Evolutionary conservation across 768 basidiomycete genomes (phyloP), one percentile per base, ranked within the genome.

Genomic region (Gelatoporia subvermispora): DNA sequence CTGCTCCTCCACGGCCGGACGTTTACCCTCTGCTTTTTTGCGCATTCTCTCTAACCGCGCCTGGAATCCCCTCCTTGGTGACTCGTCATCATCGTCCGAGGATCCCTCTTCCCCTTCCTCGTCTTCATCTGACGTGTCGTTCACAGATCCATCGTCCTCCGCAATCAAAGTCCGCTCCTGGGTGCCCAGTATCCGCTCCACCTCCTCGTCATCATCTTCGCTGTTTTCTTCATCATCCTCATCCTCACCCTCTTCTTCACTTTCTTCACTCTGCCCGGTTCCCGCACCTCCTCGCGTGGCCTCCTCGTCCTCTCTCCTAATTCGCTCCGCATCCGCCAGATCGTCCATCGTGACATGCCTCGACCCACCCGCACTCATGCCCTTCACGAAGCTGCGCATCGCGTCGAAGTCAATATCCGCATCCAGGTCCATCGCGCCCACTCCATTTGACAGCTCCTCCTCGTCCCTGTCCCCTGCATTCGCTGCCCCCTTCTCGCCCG

Each of bases 381-480:
- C 73, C 43, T 68, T 58, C 36, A 77, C 68, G 50, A 86, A 86
- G 13, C 65, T 59, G 50, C 64, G 61, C 82, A 87, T 77, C 18
- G 77, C 78, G 2, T 63, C 60, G 38, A 70, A 36, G 54, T 74
- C 69, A 9, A 74, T 35, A 8, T 72, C 72, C 36, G 70, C 66
- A 51, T 89, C 87, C 17, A 88, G 61, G 2, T 78, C 75, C 86
- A 88, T 89, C 18, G 72, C 84, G 45, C 74, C 76, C 1, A 65
- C 65, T n/a, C 69, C 71, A 3, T 64, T 55, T 40, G 65, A 67
- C 37, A 67, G 43, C 35, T 60, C 55, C 24, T 67, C 62, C 48
- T 59, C 69, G 34, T 64, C 70, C 8, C 59, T 71, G 8, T 66
- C 72, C 13, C 68, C 71, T 3, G 62, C 68, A 40, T 51, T 45